Percentiles rank a stretch among this genome's conserved stretches.
Evolutionary conservation across 495 filamentous ascomycete species (phyloP).

Genomic region (Xylaria palmicola): DNA sequence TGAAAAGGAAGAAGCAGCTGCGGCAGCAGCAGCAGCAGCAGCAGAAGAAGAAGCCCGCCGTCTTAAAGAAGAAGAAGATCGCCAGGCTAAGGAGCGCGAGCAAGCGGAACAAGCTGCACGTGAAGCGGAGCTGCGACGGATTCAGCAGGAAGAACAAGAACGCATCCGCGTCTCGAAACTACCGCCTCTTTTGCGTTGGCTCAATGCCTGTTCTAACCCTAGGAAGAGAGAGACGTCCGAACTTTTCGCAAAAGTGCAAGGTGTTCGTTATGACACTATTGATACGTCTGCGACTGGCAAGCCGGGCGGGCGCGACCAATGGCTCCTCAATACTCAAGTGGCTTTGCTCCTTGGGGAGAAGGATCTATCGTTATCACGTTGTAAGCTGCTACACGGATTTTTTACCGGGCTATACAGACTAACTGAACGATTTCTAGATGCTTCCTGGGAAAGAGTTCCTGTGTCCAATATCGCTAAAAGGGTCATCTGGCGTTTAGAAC

Average conservation of each 20-base stretch:
- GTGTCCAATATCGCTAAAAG: slow-evolving; percentile 47
- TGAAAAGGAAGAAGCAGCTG: slow-evolving; percentile 46
- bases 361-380: slow-evolving; percentile 70
- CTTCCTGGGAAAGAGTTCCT: slow-evolving; percentile 64
- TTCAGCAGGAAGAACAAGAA: slow-evolving; percentile 46
- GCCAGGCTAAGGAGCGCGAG: slow-evolving; percentile 17
- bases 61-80: slow-evolving; percentile 43
- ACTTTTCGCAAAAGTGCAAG: slow-evolving; percentile 50
- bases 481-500: slow-evolving; percentile 49
- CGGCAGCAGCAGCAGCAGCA: slow-evolving; percentile 30
- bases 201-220: slow-evolving; percentile 48
- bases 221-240: slow-evolving; percentile 46
- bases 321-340: slow-evolving; percentile 75
- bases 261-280: slow-evolving; percentile 56
- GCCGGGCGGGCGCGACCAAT: slow-evolving; percentile 58
- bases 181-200: slow-evolving; percentile 53
- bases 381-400: slow-evolving; percentile 42
- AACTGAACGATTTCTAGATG: slow-evolving; percentile 44
- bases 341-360: slow-evolving; percentile 74
- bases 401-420: slow-evolving; percentile 9
- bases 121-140: slow-evolving; percentile 52
- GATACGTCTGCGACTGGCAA: slow-evolving; percentile 45
- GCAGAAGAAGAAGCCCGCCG: slow-evolving; percentile 41
- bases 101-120: slow-evolving; percentile 54
- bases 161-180: slow-evolving; percentile 49